Evolutionary conservation across 2,329 filamentous ascomycete genomes (phyloP).

Genomic region (Fusarium nodosum): DNA sequence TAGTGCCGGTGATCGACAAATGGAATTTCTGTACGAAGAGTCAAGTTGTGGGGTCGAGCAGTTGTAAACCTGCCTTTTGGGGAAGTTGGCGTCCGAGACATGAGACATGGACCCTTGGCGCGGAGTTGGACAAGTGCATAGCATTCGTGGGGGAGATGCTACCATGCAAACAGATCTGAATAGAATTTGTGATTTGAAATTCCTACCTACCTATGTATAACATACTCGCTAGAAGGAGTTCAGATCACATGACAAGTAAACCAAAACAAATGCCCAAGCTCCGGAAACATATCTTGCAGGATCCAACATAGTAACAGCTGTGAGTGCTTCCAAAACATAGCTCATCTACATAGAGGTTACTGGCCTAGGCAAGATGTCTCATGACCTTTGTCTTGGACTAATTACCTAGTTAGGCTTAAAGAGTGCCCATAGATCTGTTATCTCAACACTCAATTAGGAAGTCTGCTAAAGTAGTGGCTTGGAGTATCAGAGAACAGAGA

Average conservation of each 20-base stretch:
- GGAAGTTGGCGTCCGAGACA: conserved; percentile 31
- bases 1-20: conserved; percentile 31
- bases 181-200: too few species aligned
- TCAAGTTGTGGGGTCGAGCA: conserved; percentile 25
- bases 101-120: conserved; percentile 5
- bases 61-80: conserved; percentile 39
- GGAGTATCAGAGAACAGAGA: neutral
- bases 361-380: conserved; percentile 29
- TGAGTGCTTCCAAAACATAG: neutral
- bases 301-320: neutral
- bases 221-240: neutral
- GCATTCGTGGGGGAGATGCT: conserved; percentile 9
- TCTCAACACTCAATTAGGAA: conserved; percentile 20
- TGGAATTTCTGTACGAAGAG: conserved; percentile 8
- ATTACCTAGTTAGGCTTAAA: conserved; percentile 6
- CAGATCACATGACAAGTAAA: neutral
- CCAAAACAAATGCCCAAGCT: neutral
- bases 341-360: neutral
- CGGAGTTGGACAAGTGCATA: neutral
- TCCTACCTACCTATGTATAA: neutral
- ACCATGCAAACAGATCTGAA: neutral
- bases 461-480: conserved; percentile 8
- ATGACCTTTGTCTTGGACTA: conserved; percentile 17
- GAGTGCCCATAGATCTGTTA: conserved; percentile 11
- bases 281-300: neutral